Evolutionary conservation across 148 eudicot genomes (phyloP), one percentile per base, ranked within the genome.

Genomic region (Cornus suecica): DNA sequence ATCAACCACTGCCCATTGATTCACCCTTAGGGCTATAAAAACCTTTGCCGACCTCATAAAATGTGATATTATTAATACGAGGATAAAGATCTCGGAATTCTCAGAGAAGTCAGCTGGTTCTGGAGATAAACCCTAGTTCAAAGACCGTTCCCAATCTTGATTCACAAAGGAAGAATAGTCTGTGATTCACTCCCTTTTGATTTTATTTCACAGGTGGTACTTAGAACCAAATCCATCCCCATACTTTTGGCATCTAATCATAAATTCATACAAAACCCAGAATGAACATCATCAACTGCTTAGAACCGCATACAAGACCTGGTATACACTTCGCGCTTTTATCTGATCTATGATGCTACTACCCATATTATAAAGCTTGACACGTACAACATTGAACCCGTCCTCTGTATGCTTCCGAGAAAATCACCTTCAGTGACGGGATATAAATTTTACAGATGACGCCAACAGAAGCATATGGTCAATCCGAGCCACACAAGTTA

Each of bases 121-220:
- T 70, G n/a, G 23, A 70, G 8, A 70, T 70, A 34, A 70, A 70
- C 60, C 62, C 62, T 13, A n/a, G 73, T 70, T 48, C 62, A 34
- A 16, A 48, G 14, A 51, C 26, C 60, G 10, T 23, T 70, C 16
- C 73, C 61, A 13, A 51, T 70, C 7, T 51, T 70, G 73, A 70
- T 70, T 23, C 73, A 70, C 30, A 51, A 16, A 16, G 62, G 73
- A 25, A 48, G 34, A 4, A 61, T 61, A 2, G 1, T 70, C 9
- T 48, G 34, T 4, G 73, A 48, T 25, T 51, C 73, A 2, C 0
- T 70, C n/a, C n/a, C n/a, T n/a, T n/a, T n/a, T n/a, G n/a, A n/a
- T n/a, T n/a, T n/a, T n/a, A n/a, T n/a, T n/a, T n/a, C n/a, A n/a
- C n/a, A n/a, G n/a, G n/a, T n/a, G n/a, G 42, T 37, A 37, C 9